Evolutionary conservation across 2,329 filamentous ascomycete species (phyloP), one percentile per base, ranked within the genome.

Genomic region (Neonectria hederae): DNA sequence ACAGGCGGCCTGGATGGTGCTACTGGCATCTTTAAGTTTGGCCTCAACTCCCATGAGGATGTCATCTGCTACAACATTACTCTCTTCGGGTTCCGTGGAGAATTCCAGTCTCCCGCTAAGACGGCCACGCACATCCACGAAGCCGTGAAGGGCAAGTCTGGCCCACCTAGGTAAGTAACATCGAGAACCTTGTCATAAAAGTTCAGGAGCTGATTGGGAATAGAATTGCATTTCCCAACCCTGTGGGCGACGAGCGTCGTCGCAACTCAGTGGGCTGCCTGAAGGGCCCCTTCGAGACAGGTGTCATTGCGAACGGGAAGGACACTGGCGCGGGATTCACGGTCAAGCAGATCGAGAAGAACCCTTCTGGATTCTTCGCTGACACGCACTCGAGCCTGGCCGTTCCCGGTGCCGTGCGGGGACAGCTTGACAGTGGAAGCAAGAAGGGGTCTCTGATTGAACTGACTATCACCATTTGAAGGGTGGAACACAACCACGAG

Each of bases 101-200:
- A 82, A 2, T 87, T 85, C 72, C 71, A 80, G 68, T 86, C 84
- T 8, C 78, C 80, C 0, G 85, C 86, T 46, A 69, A 74, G 28
- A 86, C 84, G 7, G 83, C 85, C 19, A 88, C 85, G 1, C 85
- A 87, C 74, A 83, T 87, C 66, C 85, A 87, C 75, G 76, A 87
- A 74, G 84, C 76, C 7, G 72, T 69, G 22, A 77, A 75, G 60
- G 84, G 84, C 65, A 76, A 74, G 54, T 70, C 80, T 21, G 85
- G 86, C 7, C 84, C 85, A 40, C 85, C 85, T 58, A 79, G 84
- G 70, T 77, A 75, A 60, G 74, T 53, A 45, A 38, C 9, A 32
- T 26, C 21, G 42, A n/a, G 32, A 53, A 46, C 22, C 61, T 68
- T 26, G 64, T 32, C 17, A 19, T 13, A 28, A 10, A 17, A 38